Percentiles rank a stretch among this genome's conserved stretches.
Conservation (phyloP, 148 eudicot genomes). For the Rhododendron kiyosumense region DNA sequence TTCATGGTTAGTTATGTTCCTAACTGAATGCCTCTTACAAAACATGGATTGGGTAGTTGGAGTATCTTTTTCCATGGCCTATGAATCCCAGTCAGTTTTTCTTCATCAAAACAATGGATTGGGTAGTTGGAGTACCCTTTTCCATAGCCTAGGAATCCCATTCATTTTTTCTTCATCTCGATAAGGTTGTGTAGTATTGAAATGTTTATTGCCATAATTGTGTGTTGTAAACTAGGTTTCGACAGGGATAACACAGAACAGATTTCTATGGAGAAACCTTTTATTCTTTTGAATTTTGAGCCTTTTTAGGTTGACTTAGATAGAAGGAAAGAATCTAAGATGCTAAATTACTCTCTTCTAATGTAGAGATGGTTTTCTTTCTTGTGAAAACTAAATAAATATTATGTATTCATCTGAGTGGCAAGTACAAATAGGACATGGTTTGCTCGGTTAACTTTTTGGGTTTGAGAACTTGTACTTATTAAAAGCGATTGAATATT, state of each 20-base stretch:
- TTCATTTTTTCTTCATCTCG: too few relatives aligned
- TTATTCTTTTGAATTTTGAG: neutral
- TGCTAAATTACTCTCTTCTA: neutral
- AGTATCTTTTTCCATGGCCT: neutral
- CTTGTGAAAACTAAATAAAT: neutral
- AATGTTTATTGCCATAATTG: neutral
- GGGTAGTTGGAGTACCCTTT: neutral
- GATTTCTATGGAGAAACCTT: neutral
- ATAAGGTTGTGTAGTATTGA: neutral
- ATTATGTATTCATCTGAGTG: neutral
- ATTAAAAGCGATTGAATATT: constrained; percentile 1
- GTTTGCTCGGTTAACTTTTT: neutral
- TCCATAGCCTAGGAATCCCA: neutral
- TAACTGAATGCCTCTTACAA: neutral
- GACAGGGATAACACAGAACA: neutral
- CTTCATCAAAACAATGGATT: neutral
- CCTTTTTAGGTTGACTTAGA: neutral
- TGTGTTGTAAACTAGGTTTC: neutral
- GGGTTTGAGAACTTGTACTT: neutral
- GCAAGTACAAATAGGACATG: neutral
- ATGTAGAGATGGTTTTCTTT: neutral
- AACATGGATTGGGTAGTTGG: neutral
- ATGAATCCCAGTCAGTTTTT: neutral
- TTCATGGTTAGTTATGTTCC: neutral
- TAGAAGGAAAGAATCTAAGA: neutral